These are phyloP conservation scores for Hypoxylon cercidicola DNA, from an alignment of 495 filamentous ascomycete genomes.

Conservation along the genomic window DNA sequence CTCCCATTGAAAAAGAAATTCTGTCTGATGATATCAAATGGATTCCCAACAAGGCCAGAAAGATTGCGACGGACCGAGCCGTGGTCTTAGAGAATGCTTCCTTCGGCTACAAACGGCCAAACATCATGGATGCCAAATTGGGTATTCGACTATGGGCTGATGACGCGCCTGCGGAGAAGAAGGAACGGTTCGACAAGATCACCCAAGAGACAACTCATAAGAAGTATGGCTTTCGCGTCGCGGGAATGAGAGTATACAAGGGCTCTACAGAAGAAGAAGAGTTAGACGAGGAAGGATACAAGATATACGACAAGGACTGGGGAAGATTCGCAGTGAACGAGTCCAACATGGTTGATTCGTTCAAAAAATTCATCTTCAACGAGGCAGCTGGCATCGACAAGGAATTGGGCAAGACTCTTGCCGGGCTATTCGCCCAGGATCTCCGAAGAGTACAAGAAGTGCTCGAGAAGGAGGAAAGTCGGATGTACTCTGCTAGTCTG, in stretches of 20 bases:
- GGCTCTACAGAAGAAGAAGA: constrained; percentile 64
- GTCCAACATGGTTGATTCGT: constrained; percentile 76
- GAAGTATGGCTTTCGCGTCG: constrained; percentile 84
- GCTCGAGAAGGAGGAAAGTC: constrained; percentile 79
- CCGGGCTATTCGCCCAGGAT: constrained; percentile 72
- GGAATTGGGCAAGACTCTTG: constrained; percentile 64
- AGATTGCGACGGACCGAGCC: constrained; percentile 76
- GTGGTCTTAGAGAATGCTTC: constrained; percentile 91
- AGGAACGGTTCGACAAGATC: constrained; percentile 80
- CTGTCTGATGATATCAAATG: constrained; percentile 42
- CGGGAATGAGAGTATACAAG: constrained; percentile 93
- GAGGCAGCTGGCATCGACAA: constrained; percentile 67
- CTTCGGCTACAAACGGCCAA: constrained; percentile 81
- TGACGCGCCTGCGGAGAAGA: constrained; percentile 80
- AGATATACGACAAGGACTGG: constrained; percentile 87
- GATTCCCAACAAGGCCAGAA: constrained; percentile 57
- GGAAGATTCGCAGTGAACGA: constrained; percentile 75
- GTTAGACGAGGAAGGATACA: constrained; percentile 64
- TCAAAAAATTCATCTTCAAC: constrained; percentile 78
- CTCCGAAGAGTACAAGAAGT: constrained; percentile 70
- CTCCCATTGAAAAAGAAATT: constrained; percentile 31
- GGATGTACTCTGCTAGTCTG: constrained; percentile 93
- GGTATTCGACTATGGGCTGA: constrained; percentile 88
- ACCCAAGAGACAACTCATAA: constrained; percentile 81
- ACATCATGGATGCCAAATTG: constrained; percentile 95